phyloP scores from a whole-genome alignment of 2,329 filamentous ascomycete genomes.

The Beauveria australis region DNA sequence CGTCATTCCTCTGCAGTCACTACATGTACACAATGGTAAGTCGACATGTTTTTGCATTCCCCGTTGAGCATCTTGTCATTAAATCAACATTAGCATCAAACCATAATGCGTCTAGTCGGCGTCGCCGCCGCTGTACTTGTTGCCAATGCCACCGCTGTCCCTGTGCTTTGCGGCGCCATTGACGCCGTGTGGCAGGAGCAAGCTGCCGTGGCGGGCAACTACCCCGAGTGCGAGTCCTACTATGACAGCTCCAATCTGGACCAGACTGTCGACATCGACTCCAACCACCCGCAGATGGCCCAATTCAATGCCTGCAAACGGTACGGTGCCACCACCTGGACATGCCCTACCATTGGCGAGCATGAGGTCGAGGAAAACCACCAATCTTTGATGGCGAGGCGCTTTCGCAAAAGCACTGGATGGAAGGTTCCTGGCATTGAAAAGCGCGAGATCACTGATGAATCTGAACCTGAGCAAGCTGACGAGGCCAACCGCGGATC shows the following conservation, averaged over 20 bases:
- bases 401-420: too few relatives aligned
- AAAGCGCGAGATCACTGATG: too few relatives aligned
- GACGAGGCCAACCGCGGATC: neutral
- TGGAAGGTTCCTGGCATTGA: too few relatives aligned
- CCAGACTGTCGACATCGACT: neutral
- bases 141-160: neutral
- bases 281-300: neutral
- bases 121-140: neutral
- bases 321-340: neutral
- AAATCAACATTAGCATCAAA: neutral
- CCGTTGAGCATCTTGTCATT: neutral
- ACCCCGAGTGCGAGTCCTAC: neutral
- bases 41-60: too few relatives aligned
- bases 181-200: neutral
- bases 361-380: neutral
- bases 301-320: neutral
- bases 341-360: neutral
- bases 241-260: neutral
- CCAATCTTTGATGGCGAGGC: too few relatives aligned
- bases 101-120: neutral
- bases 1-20: neutral
- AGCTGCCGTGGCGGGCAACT: conserved; percentile 2
- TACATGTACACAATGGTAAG: neutral
- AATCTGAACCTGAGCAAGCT: neutral
- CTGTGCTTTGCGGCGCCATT: neutral